A percentile compares a stretch with the other conserved stretches of the same genome.
These are phyloP conservation scores for Vitellaria paradoxa DNA, from an alignment of 179 eudicot species.

Conservation along the genomic window DNA sequence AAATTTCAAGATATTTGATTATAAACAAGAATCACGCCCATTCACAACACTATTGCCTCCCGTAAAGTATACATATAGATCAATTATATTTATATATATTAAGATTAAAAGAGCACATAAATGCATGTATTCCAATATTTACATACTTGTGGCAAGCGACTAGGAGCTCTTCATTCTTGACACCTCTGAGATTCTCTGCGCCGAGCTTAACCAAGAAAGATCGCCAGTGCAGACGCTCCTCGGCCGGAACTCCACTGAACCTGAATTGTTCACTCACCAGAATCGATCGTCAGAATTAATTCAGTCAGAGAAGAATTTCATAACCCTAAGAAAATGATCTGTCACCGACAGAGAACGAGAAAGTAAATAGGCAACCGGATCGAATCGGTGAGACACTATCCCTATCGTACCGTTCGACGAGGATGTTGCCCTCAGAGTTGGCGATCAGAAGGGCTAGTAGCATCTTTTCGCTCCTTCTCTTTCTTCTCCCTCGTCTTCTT, in stretches of 20 bases:
- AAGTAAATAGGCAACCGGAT: neutral
- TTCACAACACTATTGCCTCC: too few species aligned
- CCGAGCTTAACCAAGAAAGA: conserved; percentile 93
- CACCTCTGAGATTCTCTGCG: conserved; percentile 90
- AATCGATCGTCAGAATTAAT: neutral
- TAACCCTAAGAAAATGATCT: neutral
- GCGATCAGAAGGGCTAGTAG: conserved; percentile 83
- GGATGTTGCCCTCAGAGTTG: conserved; percentile 93
- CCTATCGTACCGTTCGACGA: conserved; percentile 61
- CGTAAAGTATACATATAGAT: too few species aligned
- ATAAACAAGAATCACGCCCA: too few species aligned
- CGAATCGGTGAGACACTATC: neutral
- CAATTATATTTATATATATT: too few species aligned
- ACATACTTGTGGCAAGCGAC: conserved; percentile 98
- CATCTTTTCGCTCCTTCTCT: conserved; percentile 36
- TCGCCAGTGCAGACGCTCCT: conserved; percentile 99
- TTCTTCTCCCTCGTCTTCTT: neutral
- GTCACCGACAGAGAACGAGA: neutral
- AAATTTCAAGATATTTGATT: too few species aligned
- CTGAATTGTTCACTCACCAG: conserved; percentile 23
- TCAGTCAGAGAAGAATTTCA: neutral
- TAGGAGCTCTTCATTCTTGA: conserved; percentile 90
- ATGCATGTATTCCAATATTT: neutral
- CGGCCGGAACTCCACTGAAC: conserved; percentile 95
- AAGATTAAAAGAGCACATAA: neutral